A percentile compares a stretch with the other conserved stretches of the same genome.
phyloP scores from a whole-genome alignment of 1,284 basidiomycete genomes.

The Boletus smithii region DNA sequence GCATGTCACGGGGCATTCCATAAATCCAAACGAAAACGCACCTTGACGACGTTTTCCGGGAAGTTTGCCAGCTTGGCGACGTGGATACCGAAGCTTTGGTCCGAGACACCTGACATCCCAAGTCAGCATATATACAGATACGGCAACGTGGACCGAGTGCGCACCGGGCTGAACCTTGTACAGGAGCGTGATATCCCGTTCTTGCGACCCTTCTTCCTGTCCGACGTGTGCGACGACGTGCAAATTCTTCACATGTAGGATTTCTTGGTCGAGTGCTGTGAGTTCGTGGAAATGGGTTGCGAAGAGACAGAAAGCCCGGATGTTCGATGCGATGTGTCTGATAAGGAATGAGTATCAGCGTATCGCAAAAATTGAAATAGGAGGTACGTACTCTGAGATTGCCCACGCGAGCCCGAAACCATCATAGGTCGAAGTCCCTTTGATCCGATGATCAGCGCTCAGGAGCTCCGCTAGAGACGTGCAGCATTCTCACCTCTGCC shows the following conservation, averaged over 20 bases:
- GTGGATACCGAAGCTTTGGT: conserved; percentile 98
- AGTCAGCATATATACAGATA: background rate
- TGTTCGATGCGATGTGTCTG: conserved; percentile 89
- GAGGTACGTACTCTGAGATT: conserved; percentile 82
- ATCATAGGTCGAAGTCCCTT: conserved; percentile 96
- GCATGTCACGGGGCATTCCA: background rate
- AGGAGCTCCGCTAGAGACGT: background rate
- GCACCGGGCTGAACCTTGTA: conserved; percentile 94
- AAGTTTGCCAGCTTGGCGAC: conserved; percentile 97
- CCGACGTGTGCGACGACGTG: conserved; percentile 95
- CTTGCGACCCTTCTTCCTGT: conserved; percentile 56
- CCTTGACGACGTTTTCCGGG: conserved; percentile 90
- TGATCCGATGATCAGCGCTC: background rate
- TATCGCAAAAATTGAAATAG: background rate
- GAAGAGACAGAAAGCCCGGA: conserved; percentile 92
- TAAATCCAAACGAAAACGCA: conserved; percentile 33
- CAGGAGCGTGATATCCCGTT: conserved; percentile 87
- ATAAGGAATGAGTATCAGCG: background rate
- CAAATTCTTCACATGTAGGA: conserved; percentile 87
- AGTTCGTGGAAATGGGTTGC: conserved; percentile 99
- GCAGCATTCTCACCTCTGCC: conserved; percentile 65
- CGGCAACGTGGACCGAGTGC: conserved; percentile 15
- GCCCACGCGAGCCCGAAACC: conserved; percentile 99
- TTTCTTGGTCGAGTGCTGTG: conserved; percentile 79
- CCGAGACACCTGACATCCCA: conserved; percentile 63